Evolutionary conservation across 352 stramenopile genomes (phyloP), one percentile per base, ranked within the genome.

Genomic region (Blastocystis sp.): DNA sequence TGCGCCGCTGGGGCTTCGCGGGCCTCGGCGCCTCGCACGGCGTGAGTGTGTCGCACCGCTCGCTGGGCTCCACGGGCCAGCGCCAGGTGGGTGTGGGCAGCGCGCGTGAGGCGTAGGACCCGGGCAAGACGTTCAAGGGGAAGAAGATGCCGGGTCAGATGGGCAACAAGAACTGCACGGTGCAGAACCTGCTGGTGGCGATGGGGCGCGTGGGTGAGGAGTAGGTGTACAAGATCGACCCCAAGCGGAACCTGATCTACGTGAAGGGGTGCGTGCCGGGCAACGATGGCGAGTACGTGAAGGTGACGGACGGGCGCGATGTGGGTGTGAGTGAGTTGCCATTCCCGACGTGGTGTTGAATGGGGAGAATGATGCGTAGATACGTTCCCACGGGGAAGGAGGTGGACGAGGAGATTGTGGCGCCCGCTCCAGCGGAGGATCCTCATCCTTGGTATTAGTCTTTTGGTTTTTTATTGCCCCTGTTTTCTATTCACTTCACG

Each of bases 61-160:
- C 77, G n/a, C 94, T 97, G 90, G 97, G 97, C 28, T 98, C 94
- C 42, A 98, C 95, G 42, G 97, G 97, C n/a, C 94, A 97, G 90
- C 98, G 96, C 92, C 95, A 98, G 28, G 89, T 90, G 34, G 9
- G 45, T 0, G 24, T 52, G 24, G 11, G 60, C 10, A 2, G 19
- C 6, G 19, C 14, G 21, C 7, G 42, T 62, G 60, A 87, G 9
- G 17, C 45, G 45, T 88, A 84, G 91, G 95, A 98, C 91, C 96
- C 96, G 7, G 97, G 97, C 80, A 95, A 96, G 89, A 97, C 99
- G 9, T 99, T 98, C 89, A 99, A 99, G 92, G 97, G 97, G 60
- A 99, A 99, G 93, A 99, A 99, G 91, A 99, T 99, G 97, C 93
- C 97, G 48, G 97, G 97, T 10, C 94, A 95, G 21, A 98, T 99